phyloP scores from a whole-genome alignment of 768 basidiomycete species.

The Pleurotus giganteus region DNA sequence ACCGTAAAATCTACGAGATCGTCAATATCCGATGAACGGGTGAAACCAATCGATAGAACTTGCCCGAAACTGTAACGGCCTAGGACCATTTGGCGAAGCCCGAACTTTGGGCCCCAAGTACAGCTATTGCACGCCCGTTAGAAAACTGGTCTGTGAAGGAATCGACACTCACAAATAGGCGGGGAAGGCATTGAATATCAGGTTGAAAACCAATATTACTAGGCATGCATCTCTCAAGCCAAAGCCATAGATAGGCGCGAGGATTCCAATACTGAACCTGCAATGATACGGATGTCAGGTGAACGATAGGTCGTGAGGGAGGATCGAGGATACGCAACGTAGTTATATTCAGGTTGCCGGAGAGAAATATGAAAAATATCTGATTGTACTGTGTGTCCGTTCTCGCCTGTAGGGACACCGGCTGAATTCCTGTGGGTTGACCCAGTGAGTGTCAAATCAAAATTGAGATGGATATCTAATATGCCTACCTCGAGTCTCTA shows the following conservation, averaged over 20 bases:
- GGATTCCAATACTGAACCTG: constrained; percentile 66
- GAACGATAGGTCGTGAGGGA: not conserved
- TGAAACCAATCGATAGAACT: constrained; percentile 4
- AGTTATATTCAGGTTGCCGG: constrained; percentile 69
- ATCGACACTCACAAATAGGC: constrained; percentile 51
- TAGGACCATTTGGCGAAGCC: constrained; percentile 84
- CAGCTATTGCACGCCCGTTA: constrained; percentile 29
- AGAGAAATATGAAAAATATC: constrained; percentile 78
- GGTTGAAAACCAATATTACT: constrained; percentile 56
- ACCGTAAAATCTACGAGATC: constrained; percentile 53
- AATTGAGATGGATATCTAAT: not conserved
- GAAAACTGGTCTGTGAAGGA: not conserved
- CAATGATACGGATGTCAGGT: not conserved
- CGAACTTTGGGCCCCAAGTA: constrained; percentile 82
- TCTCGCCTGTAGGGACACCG: constrained; percentile 54
- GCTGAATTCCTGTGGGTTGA: constrained; percentile 41
- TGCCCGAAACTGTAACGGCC: constrained; percentile 46
- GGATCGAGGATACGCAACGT: no score
- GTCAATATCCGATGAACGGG: constrained; percentile 12
- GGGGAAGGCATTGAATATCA: constrained; percentile 58
- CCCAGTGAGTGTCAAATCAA: not conserved
- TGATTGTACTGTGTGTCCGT: constrained; percentile 62
- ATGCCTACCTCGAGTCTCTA: not conserved
- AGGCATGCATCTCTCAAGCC: constrained; percentile 62
- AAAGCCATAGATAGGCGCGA: constrained; percentile 63